A percentile compares a stretch with the other conserved stretches of the same genome.
These are phyloP conservation scores for Yarrowia hollandica DNA, from an alignment of 805 yeast genomes.

Conservation along the genomic window DNA sequence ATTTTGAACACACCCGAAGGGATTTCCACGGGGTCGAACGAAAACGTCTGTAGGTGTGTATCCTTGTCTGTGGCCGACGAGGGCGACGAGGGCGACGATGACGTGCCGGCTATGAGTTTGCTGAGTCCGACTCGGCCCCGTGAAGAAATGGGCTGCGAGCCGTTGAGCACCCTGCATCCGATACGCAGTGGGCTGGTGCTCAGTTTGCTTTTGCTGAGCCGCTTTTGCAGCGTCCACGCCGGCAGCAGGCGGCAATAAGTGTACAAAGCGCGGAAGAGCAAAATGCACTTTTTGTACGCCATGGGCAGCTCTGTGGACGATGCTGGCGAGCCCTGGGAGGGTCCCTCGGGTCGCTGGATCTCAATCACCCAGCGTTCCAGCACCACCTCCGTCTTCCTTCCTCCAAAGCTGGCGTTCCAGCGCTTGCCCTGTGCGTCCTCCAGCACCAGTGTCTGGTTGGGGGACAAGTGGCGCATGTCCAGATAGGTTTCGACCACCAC, in stretches of 20 bases:
- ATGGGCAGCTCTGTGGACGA: conserved; percentile 55
- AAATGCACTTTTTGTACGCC: conserved; percentile 70
- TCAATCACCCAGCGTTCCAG: conserved; percentile 92
- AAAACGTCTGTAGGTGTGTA: conserved; percentile 32
- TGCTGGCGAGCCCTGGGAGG: not conserved
- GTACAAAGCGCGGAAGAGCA: conserved; percentile 72
- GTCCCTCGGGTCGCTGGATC: conserved; percentile 26
- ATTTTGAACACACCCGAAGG: conserved; percentile 71
- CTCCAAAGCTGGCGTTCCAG: conserved; percentile 57
- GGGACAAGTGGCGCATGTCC: conserved; percentile 59
- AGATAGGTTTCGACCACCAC: conserved; percentile 81
- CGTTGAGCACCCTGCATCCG: conserved; percentile 65
- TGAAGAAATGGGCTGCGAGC: conserved; percentile 72
- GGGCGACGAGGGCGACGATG: not conserved
- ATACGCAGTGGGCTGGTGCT: conserved; percentile 48
- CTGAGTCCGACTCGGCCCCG: conserved; percentile 78
- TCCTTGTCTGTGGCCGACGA: not conserved
- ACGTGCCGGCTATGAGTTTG: conserved; percentile 51
- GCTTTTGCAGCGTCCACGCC: conserved; percentile 56
- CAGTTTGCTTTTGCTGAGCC: conserved; percentile 46
- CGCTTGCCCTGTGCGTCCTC: conserved; percentile 53
- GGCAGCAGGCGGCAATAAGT: conserved; percentile 71
- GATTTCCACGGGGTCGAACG: conserved; percentile 70
- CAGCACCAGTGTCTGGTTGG: conserved; percentile 60
- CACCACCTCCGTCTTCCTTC: conserved; percentile 78